A percentile compares a stretch with the other conserved stretches of the same genome.
These are phyloP conservation scores for Neurospora hispaniola DNA, from an alignment of 495 filamentous ascomycete species.

Conservation along the genomic window DNA sequence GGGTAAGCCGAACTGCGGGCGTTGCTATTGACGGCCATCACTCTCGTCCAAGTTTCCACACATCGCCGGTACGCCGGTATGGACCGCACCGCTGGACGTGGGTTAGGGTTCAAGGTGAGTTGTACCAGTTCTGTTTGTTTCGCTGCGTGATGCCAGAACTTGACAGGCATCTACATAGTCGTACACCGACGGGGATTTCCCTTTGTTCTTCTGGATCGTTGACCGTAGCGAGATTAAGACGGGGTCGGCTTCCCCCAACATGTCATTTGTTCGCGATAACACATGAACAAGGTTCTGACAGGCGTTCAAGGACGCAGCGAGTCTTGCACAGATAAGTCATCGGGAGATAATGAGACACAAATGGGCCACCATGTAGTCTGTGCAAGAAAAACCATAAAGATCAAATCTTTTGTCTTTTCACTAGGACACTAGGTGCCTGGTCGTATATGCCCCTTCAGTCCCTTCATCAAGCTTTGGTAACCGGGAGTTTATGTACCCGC, in stretches of 20 bases:
- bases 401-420: too few relatives aligned
- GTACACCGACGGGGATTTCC: too few relatives aligned
- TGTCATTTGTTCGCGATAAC: too few relatives aligned
- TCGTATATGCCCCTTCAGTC: background rate
- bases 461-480: background rate
- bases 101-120: background rate
- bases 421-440: background rate
- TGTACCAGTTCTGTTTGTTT: background rate
- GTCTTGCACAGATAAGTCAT: too few relatives aligned
- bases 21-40: background rate
- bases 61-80: background rate
- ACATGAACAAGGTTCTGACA: too few relatives aligned
- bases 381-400: background rate
- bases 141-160: too few relatives aligned
- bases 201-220: too few relatives aligned
- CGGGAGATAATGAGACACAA: background rate
- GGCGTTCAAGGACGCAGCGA: too few relatives aligned
- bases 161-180: too few relatives aligned
- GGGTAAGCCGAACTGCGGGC: background rate
- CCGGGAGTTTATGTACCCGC: background rate
- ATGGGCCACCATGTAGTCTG: background rate
- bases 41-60: background rate
- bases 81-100: too few relatives aligned
- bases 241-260: too few relatives aligned
- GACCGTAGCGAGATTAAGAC: too few relatives aligned